Base-by-base conservation (phyloP, 2,329 filamentous ascomycete species). In the Penicillium sp. region DNA sequence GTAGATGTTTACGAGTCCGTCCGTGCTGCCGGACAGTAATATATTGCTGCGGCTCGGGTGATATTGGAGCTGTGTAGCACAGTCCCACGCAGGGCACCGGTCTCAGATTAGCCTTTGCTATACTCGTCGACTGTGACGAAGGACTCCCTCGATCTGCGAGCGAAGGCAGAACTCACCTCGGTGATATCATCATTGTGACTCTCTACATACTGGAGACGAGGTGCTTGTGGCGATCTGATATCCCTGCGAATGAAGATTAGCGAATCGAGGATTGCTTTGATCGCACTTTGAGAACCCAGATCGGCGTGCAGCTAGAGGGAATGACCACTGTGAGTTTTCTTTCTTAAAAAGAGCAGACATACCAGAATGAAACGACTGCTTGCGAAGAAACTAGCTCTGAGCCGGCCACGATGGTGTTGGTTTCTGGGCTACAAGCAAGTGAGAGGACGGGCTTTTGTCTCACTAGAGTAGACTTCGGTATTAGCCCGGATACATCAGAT, bases 1-100 rank as follows among this genome's bases (percentile, higher is more conserved):
- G 67, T 87, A 87, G 53, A 87, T 73, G 59, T 85, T 86, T 56
- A 87, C 77, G 0, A 87, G 77, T 3, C 84, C 84, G 63, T 87
- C 85, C 18, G 85, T 87, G 64, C 83, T 84, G 34, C 82, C 83
- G 10, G 83, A 85, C 1, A 87, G 77, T 4, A 87, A 75, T 18
- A 83, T 69, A 33, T 78, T 77, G 16, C 76, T 77, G n/a, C 77
- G 76, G 11, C 71, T 75, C 19, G 81, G 81, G 66, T 84, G 81
- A 58, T 81, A 78, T 69, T 79, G 74, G 13, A 84, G 73, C 69
- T 79, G 59, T 55, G 42, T 54, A 51, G 37, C 24, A 48, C 59
- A 47, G 23, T 36, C 16, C 23, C 39, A 43, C 18, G 40, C 23
- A 51, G 34, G 40, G 36, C 26, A 46, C 28, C 43, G 33, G 16